A percentile compares a stretch with the other conserved stretches of the same genome.
Evolutionary conservation across 169 alveolate species (phyloP).

Genomic region (Eimeria maxima): DNA sequence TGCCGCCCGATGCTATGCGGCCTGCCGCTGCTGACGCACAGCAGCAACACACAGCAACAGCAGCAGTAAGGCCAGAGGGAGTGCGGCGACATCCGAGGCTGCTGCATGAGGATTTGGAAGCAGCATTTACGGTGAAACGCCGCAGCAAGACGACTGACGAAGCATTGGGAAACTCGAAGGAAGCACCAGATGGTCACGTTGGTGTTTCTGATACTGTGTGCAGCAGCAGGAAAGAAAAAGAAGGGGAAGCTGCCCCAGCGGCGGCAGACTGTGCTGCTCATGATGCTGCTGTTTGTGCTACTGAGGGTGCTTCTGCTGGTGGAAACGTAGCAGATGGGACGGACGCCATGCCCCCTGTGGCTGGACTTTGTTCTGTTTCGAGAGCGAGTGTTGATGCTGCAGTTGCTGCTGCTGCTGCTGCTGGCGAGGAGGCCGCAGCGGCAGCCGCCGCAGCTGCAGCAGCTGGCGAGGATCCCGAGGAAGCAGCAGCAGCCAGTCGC

Average conservation of each 20-base stretch:
- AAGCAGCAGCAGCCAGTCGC: conserved; percentile 58
- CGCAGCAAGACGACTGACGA: neutral
- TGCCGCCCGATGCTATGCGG: conserved; percentile 19
- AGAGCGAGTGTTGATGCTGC: conserved; percentile 18
- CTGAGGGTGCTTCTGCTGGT: neutral
- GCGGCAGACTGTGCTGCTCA: neutral
- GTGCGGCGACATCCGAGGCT: neutral
- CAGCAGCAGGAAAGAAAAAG: neutral
- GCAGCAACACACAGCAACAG: neutral
- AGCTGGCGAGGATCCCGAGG: conserved; percentile 41
- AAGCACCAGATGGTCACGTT: no score
- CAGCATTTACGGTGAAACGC: neutral
- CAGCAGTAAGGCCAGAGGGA: neutral
- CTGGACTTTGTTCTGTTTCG: neutral
- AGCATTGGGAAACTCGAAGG: no score
- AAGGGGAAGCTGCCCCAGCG: conserved; percentile 13
- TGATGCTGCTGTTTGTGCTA: neutral
- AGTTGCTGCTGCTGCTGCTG: conserved; percentile 55
- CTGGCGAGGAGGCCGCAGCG: conserved; percentile 5
- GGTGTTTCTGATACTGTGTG: neutral
- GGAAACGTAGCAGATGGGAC: neutral
- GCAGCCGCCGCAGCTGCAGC: conserved; percentile 52
- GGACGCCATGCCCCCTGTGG: neutral
- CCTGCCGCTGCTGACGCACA: conserved; percentile 10
- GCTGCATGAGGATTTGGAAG: conserved; percentile 9